Evolutionary conservation across 257 asterid genomes (phyloP).

Genomic region (Linaria vulgaris): DNA sequence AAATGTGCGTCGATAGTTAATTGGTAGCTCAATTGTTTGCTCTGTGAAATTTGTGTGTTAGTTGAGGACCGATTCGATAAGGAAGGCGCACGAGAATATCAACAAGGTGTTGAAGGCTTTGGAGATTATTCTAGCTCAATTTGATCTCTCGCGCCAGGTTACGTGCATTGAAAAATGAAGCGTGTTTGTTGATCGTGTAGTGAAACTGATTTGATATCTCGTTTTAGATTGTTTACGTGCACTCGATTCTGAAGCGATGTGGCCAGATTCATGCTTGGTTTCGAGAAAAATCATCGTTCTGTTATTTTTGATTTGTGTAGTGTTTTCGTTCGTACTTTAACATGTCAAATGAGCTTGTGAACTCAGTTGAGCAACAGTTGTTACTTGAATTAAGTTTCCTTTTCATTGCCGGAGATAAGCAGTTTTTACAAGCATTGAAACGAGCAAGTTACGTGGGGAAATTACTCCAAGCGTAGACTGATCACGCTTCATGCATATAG

Average conservation of each 20-base stretch:
- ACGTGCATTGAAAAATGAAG: too few relatives aligned
- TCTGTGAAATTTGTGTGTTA: conserved; percentile 26
- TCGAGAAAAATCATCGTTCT: not conserved
- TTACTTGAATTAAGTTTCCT: not conserved
- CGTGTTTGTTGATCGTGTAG: too few relatives aligned
- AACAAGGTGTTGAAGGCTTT: conserved; percentile 81
- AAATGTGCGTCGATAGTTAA: conserved; percentile 26
- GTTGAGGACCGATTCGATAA: conserved; percentile 85
- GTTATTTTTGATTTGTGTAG: not conserved
- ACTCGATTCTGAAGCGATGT: not conserved
- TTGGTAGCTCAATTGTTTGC: not conserved
- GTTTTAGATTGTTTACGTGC: too few relatives aligned
- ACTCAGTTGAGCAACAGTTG: not conserved
- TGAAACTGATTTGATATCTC: too few relatives aligned
- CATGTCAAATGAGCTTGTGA: not conserved
- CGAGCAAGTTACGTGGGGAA: too few relatives aligned
- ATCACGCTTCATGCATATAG: not conserved
- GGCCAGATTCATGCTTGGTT: not conserved
- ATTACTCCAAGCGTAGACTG: too few relatives aligned
- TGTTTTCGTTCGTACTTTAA: not conserved
- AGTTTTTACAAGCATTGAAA: too few relatives aligned
- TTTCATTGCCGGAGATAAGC: too few relatives aligned
- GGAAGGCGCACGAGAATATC: conserved; percentile 91
- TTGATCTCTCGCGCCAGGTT: conserved; percentile 84
- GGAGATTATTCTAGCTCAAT: conserved; percentile 65